Base-by-base conservation (phyloP, 1,284 basidiomycete genomes). In the Blastosporella zonata region DNA sequence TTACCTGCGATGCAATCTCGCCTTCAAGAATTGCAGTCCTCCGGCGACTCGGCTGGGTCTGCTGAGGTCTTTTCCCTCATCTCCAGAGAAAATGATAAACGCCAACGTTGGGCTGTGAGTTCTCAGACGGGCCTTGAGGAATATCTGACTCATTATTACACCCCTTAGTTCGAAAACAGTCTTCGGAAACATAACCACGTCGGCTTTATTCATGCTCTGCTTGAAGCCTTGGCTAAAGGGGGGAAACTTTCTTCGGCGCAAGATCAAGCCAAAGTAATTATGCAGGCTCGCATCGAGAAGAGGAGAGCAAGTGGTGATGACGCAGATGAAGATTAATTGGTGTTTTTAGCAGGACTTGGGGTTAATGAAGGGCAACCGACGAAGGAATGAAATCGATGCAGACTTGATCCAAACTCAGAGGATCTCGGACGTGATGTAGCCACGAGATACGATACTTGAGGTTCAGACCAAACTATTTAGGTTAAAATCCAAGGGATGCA, bases 131-230 rank as follows among this genome's bases (percentile, higher is more conserved):
- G 43, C 40, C 29, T 31, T 12, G 39, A 52, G 15, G 39, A 45
- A 34, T 47, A 55, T 37, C 52, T 42, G 47, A 40, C 3, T 29
- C 29, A 37, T 23, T 46, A 41, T 43, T 37, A 29, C 27, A 42
- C 17, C n/a, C 7, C 28, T 22, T 57, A 90, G 85, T 90, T 92
- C 55, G 88, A 92, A 67, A 92, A 92, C 66, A 82, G 85, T 53
- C 71, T 91, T 35, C 77, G 90, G 37, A 72, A 82, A 60, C 90
- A 93, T 62, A 93, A 93, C 60, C 87, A 91, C 62, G 76, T 92
- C 38, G 88, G 91, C 23, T 71, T 93, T 20, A 78, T 84, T 4
- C 85, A 92, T 59, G 82, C 80, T 0, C 67, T 93, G 17, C 68
- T 90, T 12, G 63, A 79, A 25, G 81, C 79, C 18, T 72, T 92